Evolutionary conservation across 805 yeast genomes (phyloP), one percentile per base, ranked within the genome.

Genomic region (Candida michaelii): DNA sequence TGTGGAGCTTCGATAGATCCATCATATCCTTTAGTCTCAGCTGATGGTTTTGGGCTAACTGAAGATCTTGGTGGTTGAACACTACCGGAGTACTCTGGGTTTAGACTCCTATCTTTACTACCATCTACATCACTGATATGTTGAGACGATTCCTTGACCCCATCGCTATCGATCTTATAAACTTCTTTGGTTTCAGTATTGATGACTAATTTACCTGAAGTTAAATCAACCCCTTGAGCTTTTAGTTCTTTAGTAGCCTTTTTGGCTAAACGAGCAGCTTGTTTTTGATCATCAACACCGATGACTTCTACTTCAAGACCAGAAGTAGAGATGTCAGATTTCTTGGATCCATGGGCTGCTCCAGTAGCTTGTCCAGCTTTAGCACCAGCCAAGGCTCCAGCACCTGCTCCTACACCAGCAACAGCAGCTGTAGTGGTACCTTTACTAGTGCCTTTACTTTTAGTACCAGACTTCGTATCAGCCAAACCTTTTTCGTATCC

Each of bases 141-240:
- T 3, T 13, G 21, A 6, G 37, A 23, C 9, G 36, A 39, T 16
- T 17, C 36, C 4, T 19, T 32, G 21, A 36, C 36, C 21, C 45
- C 43, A 16, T 27, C 29, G 15, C 12, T 45, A 29, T 53, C 58
- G 6, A 56, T 38, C 44, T 54, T 62, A 50, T 58, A 63, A 4
- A 65, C 57, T 40, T 63, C 66, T 40, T 59, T 61, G 13, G 64
- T 63, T 24, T 58, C 55, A 37, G 70, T 60, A 36, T 65, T 59
- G 36, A 66, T 54, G 9, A 63, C 63, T 30, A 65, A 48, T 49
- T 62, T 66, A 12, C 68, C 66, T n/a, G 58, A 51, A 9, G 55
- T 31, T 40, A 65, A 56, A 40, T 63, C 69, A 24, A 59, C 63
- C 15, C 69, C 69, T 45, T 60, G 54, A 6, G 51, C 53, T 30